Percentiles rank a stretch among this genome's conserved stretches.
Evolutionary conservation across 2,329 filamentous ascomycete genomes (phyloP).

Genomic region (Lasiodiplodia sp.): DNA sequence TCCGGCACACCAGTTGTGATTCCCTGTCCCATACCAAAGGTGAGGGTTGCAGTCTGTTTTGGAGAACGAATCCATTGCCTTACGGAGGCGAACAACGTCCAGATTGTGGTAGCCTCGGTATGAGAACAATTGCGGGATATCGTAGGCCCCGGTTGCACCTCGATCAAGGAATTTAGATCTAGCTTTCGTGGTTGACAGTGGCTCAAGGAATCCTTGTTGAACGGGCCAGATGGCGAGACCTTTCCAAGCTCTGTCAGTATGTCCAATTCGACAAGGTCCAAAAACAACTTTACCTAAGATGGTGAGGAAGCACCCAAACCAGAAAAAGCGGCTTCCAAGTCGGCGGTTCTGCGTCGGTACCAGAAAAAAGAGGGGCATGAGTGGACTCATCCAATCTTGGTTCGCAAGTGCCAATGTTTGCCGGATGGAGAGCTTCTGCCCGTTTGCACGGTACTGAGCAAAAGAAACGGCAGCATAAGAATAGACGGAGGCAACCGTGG

Average conservation of each 20-base stretch:
- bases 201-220: neutral
- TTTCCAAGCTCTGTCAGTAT: neutral
- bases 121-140: neutral
- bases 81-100: neutral
- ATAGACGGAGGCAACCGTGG: neutral
- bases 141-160: neutral
- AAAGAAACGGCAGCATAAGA: neutral
- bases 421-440: neutral
- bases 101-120: neutral
- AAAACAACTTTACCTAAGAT: neutral
- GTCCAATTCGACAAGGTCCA: neutral
- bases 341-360: neutral
- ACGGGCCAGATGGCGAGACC: conserved; percentile 1
- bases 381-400: conserved; percentile 2
- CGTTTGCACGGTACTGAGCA: neutral
- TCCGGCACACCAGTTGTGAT: neutral
- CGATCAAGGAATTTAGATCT: neutral
- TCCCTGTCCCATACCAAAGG: neutral
- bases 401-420: neutral
- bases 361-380: neutral
- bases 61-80: neutral
- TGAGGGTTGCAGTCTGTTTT: neutral
- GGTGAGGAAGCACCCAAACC: neutral
- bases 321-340: neutral
- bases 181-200: neutral